Evolutionary conservation across 257 asterid species (phyloP), one percentile per base, ranked within the genome.

Genomic region (Lycium barbarum): DNA sequence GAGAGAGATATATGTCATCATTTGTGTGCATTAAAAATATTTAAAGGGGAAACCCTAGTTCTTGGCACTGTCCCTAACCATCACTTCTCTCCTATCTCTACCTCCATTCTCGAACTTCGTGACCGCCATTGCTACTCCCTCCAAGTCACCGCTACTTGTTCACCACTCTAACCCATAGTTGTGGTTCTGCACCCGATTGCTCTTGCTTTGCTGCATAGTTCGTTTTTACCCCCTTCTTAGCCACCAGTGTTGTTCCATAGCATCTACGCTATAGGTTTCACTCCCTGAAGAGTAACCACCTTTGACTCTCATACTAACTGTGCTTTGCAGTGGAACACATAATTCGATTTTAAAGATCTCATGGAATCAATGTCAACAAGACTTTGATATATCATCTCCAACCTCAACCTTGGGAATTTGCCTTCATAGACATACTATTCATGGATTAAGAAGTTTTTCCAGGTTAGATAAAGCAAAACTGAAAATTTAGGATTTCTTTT

Each of bases 381-480:
- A 33, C 20, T 70, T 38, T 15, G 61, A 74, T 74, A 33, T 20
- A 74, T 74, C 20, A 47, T 74, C 81, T 74, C 43, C 61, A 20
- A 47, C 61, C 81, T 14, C 20, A 53, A 74, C 61, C 81, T 74
- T 6, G 38, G 61, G 43, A 26, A 47, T 47, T 74, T 74, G 81
- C 81, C 17, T 47, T 74, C 61, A 22, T 49, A 47, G 61, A 74
- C 61, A 7, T 47, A 20, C 61, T 49, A 12, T 49, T 6, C 49
- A 49, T 74, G 43, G 62, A 40, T 22, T 12, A 49, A 5, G 9
- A 74, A 74, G 61, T 13, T 13, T 74, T 74, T 22, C 11, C 61
- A 20, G 45, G 81, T 49, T 49, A 72, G 59, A 74, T 49, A 74
- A 72, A 74, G 81, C 43, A 9, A 74, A 74, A 22, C n/a, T 22